Conservation (phyloP, 2,329 filamentous ascomycete genomes). For the Spiromastix sp. region DNA sequence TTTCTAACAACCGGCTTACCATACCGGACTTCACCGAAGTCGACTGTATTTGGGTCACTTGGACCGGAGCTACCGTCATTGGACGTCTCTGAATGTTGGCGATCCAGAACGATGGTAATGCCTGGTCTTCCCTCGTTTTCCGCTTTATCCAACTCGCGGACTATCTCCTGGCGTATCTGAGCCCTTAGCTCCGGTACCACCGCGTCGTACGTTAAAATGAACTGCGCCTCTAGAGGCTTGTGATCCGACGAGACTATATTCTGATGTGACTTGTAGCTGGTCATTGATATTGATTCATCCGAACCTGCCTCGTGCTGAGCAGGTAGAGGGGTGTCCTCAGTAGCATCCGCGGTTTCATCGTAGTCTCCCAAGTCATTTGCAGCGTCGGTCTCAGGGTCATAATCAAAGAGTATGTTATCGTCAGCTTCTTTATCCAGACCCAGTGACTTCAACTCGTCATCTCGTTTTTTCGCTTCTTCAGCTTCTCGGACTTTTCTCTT, state of each 20-base stretch:
- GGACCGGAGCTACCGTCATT: constrained; percentile 18
- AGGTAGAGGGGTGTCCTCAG: constrained; percentile 26
- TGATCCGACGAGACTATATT: constrained; percentile 87
- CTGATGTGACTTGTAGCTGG: constrained; percentile 79
- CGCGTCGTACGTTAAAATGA: constrained; percentile 74
- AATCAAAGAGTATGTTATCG: constrained; percentile 79
- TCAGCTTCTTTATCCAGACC: constrained; percentile 66
- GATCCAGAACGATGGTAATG: constrained; percentile 73
- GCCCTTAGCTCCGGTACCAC: constrained; percentile 78
- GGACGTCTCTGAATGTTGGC: constrained; percentile 20
- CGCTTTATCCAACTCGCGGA: constrained; percentile 73
- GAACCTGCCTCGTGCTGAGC: constrained; percentile 10
- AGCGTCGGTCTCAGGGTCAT: constrained; percentile 68
- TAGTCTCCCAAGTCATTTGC: constrained; percentile 39
- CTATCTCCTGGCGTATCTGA: constrained; percentile 75
- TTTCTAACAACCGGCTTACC: constrained; percentile 54
- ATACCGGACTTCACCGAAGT: constrained; percentile 69
- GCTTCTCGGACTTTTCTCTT: constrained; percentile 54
- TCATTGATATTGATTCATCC: constrained; percentile 44
- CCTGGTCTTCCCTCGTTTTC: constrained; percentile 84
- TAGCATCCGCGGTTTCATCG: constrained; percentile 44
- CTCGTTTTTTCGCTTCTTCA: constrained; percentile 56
- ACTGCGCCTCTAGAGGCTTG: constrained; percentile 78
- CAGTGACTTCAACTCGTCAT: constrained; percentile 74
- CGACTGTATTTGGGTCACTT: constrained; percentile 47